Evolutionary conservation across 2,329 filamentous ascomycete genomes (phyloP).

Genomic region (Pseudocercospora cruenta): DNA sequence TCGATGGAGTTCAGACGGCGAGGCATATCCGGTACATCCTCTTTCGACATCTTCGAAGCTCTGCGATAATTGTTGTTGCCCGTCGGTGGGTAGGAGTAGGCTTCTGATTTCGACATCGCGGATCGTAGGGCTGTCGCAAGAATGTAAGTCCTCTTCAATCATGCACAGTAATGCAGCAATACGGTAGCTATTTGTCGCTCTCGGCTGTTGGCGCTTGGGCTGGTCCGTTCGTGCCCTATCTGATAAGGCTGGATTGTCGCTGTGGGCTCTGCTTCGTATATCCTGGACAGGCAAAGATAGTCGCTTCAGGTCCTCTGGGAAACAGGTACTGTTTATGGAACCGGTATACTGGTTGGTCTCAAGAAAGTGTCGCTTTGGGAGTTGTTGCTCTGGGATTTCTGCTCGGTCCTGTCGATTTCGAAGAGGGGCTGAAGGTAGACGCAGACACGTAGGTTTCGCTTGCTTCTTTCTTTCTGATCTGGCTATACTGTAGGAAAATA

Average conservation of each 20-base stretch:
- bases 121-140: neutral
- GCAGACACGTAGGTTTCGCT: neutral
- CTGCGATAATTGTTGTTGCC: constrained; percentile 15
- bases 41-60: constrained; percentile 20
- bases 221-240: constrained; percentile 17
- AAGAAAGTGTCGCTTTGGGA: constrained; percentile 9
- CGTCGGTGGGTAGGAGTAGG: constrained; percentile 18
- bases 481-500: constrained; percentile 3
- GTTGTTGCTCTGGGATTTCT: constrained; percentile 9
- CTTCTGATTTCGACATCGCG: constrained; percentile 21
- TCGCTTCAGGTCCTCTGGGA: neutral
- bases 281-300: constrained; percentile 1
- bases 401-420: constrained; percentile 9
- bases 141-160: constrained; percentile 10
- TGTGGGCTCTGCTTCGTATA: constrained; percentile 17
- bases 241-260: constrained; percentile 18
- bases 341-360: neutral
- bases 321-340: neutral
- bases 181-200: constrained; percentile 18
- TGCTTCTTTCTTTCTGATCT: constrained; percentile 4
- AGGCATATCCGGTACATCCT: constrained; percentile 11
- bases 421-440: neutral
- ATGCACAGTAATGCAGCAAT: constrained; percentile 11
- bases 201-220: constrained; percentile 21
- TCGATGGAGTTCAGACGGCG: constrained; percentile 22